A percentile compares a stretch with the other conserved stretches of the same genome.
phyloP scores from a whole-genome alignment of 305 asterid species.

The Fraxinus angustifolia region DNA sequence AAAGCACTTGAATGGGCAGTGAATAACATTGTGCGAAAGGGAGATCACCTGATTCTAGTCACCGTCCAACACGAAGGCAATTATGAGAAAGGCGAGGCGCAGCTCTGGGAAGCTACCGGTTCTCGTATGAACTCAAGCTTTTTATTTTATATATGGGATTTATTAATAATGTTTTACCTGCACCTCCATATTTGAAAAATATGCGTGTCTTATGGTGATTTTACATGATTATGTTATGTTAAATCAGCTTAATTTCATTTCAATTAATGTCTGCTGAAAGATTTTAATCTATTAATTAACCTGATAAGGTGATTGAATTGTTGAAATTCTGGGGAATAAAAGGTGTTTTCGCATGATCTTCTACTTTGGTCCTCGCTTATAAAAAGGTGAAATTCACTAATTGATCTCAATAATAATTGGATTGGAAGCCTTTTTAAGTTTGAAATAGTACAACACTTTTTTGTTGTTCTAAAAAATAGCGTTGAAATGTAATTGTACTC shows the following conservation, averaged over 20 bases:
- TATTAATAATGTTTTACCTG: background rate
- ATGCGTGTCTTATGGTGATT: background rate
- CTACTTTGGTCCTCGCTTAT: background rate
- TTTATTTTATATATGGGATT: background rate
- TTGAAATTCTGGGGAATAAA: background rate
- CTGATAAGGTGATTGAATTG: background rate
- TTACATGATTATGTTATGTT: background rate
- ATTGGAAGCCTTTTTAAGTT: background rate
- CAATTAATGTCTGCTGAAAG: background rate
- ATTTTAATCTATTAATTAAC: background rate
- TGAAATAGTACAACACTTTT: background rate
- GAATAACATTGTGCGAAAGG: constrained; percentile 54
- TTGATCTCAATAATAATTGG: background rate
- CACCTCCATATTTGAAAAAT: background rate
- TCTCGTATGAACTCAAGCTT: constrained; percentile 61
- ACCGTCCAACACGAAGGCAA: constrained; percentile 51
- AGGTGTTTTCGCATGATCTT: background rate
- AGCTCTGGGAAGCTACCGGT: constrained; percentile 88
- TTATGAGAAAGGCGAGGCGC: constrained; percentile 83
- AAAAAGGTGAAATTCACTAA: background rate
- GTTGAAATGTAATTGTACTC: background rate
- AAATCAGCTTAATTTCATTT: background rate
- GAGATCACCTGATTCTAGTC: constrained; percentile 71
- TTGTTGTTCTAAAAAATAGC: background rate
- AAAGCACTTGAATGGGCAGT: constrained; percentile 75